These are phyloP conservation scores for Botryosphaeria dothidea DNA, from an alignment of 2,329 filamentous ascomycete genomes.

Conservation along the genomic window DNA sequence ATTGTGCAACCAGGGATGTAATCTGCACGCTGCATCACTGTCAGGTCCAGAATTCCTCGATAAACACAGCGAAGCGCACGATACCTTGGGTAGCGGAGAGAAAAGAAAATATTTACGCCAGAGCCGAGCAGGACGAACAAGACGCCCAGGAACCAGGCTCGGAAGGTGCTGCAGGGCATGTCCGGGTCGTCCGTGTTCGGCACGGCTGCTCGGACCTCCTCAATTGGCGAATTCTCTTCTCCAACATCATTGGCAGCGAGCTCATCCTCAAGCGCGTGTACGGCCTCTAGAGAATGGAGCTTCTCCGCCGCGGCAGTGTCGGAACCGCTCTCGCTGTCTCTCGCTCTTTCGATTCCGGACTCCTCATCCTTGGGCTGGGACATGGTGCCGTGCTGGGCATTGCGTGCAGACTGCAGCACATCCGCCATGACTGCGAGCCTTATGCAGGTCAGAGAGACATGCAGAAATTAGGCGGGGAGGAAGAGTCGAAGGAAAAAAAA, in stretches of 20 bases:
- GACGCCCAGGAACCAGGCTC: conserved; percentile 49
- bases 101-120: conserved; percentile 63
- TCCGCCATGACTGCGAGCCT: background rate
- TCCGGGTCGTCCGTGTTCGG: conserved; percentile 47
- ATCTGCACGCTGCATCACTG: conserved; percentile 1
- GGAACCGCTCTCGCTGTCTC: background rate
- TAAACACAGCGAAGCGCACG: conserved; percentile 49
- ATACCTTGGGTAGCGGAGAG: conserved; percentile 61
- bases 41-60: conserved; percentile 61
- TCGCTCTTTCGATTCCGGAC: background rate
- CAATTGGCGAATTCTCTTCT: conserved; percentile 13
- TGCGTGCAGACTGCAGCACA: background rate
- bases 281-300: background rate
- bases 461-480: background rate
- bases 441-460: background rate
- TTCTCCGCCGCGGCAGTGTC: background rate
- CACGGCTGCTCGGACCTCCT: conserved; percentile 29
- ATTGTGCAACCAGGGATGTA: conserved; percentile 49
- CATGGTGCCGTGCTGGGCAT: background rate
- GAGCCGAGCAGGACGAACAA: conserved; percentile 46
- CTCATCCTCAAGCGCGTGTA: conserved; percentile 5
- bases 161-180: conserved; percentile 41
- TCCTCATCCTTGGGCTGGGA: background rate
- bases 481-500: background rate
- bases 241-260: conserved; percentile 9